Percentiles rank a stretch among this genome's conserved stretches.
These are phyloP conservation scores for Pisolithus sp. DNA, from an alignment of 768 basidiomycete species.

Conservation along the genomic window DNA sequence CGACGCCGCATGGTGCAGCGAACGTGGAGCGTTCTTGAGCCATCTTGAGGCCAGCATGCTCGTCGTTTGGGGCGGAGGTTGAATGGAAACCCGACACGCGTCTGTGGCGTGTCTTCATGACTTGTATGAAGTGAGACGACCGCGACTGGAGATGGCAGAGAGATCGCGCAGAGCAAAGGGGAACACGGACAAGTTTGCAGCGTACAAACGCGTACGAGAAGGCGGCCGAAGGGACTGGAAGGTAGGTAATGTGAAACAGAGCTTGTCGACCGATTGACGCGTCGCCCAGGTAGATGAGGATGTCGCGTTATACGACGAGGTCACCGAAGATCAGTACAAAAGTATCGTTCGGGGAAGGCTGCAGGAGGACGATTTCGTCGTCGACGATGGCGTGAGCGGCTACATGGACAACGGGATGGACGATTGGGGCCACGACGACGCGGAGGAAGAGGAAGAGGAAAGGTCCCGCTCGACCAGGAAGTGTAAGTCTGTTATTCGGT, in stretches of 20 bases:
- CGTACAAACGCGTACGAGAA: slow-evolving; percentile 53
- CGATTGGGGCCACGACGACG: slow-evolving; percentile 67
- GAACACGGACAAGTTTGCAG: slow-evolving; percentile 44
- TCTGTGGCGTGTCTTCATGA: slow-evolving; percentile 20
- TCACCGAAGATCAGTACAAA: slow-evolving; percentile 84
- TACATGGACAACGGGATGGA: slow-evolving; percentile 98
- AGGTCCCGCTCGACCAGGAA: slow-evolving; percentile 31
- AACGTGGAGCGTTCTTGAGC: slow-evolving; percentile 38
- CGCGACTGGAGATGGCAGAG: slow-evolving; percentile 14
- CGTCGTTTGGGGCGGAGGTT: slow-evolving; percentile 12
- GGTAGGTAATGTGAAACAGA: slow-evolving; percentile 31
- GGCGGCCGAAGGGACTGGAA: slow-evolving; percentile 55
- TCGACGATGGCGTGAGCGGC: slow-evolving; percentile 85
- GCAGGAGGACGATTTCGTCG: slow-evolving; percentile 88
- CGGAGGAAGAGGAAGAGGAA: slow-evolving; percentile 48
- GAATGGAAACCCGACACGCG: slow-evolving; percentile 17
- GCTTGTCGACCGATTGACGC: slow-evolving; percentile 15
- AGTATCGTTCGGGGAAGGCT: slow-evolving; percentile 78
- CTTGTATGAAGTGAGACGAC: not conserved
- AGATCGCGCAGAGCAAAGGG: slow-evolving; percentile 22
- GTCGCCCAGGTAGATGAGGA: slow-evolving; percentile 47
- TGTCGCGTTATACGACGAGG: slow-evolving; percentile 76
- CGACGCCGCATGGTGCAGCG: slow-evolving; percentile 35
- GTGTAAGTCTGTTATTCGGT: slow-evolving; percentile 23
- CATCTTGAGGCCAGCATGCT: slow-evolving; percentile 43